Evolutionary conservation across 108 stramenopile genomes (phyloP), one percentile per base, ranked within the genome.

Genomic region (Stephanodiscus triporus): DNA sequence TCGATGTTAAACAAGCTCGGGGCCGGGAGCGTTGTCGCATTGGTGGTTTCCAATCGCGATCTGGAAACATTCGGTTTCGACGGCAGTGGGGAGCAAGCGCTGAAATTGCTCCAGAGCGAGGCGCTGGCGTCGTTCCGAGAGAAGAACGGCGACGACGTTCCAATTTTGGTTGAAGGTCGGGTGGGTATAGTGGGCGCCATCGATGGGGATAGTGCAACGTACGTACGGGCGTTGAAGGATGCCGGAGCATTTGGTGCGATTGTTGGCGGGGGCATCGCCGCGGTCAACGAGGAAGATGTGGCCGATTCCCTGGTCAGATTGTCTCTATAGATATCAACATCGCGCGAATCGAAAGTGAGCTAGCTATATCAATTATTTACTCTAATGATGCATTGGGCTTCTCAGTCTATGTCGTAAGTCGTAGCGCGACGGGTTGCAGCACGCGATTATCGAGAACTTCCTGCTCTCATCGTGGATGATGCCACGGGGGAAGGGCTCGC

Each of bases 11-110:
- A 53, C 29, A 56, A 72, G 16, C 55, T 90, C 20, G 61, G 64
- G 10, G 48, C 63, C 24, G 87, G 89, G 0, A 84, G 82, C 51
- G 69, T 92, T 27, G 59, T 36, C 63, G 91, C 89, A 37, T 38
- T 95, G 17, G 70, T 87, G 17, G 68, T 91, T 11, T 92, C 91
- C 27, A 95, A 95, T 70, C 79, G 94, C 50, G 76, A 89, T 10
- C 73, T 92, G 43, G 94, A 95, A 69, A 90, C 89, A 26, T 91
- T 87, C 55, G 81, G 77, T 6, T 88, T 91, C 66, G 91, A 95
- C 55, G 68, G 62, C 50, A 81, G 85, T 32, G 94, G 94, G 9
- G 62, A 81, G 47, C 90, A 92, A 79, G 94, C 91, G 19, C 60
- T 95, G 14, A 14, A 48, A 51, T 59, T 95, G 34, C 75, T 95